Conservation (phyloP, 148 eudicot genomes). For the Vaccinium myrtillus region DNA sequence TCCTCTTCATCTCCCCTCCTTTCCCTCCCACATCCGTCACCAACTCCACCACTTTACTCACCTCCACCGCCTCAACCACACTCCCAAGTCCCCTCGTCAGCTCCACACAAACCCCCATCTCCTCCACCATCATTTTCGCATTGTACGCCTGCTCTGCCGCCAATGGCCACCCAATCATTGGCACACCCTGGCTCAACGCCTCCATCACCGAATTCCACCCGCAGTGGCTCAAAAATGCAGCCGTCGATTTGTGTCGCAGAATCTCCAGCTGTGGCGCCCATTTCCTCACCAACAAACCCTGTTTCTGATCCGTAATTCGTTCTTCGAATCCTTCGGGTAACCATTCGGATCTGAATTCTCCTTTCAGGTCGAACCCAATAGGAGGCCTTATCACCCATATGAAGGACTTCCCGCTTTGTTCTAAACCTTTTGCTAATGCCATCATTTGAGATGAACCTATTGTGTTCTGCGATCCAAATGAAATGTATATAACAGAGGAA, state of each 20-base stretch:
- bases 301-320: conserved; percentile 30
- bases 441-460: conserved; percentile 67
- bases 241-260: conserved; percentile 51
- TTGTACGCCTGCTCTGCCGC: conserved; percentile 65
- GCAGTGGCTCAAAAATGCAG: conserved; percentile 58
- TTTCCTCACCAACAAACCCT: conserved; percentile 40
- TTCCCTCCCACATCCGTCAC: too few species aligned
- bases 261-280: conserved; percentile 82
- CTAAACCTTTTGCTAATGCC: conserved; percentile 70
- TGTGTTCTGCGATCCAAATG: conserved; percentile 84
- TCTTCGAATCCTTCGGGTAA: conserved; percentile 60
- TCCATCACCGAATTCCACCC: conserved; percentile 75
- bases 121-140: conserved; percentile 63
- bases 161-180: conserved; percentile 58
- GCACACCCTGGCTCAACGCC: conserved; percentile 62
- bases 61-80: too few species aligned
- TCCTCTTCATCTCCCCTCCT: conserved; percentile 55
- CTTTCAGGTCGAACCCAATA: conserved; percentile 42
- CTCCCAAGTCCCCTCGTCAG: conserved; percentile 50
- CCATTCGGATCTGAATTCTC: conserved; percentile 52
- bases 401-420: conserved; percentile 49
- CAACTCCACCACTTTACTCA: too few species aligned
- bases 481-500: conserved; percentile 57
- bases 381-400: conserved; percentile 83
- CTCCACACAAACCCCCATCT: conserved; percentile 64